Evolutionary conservation across 2,329 filamentous ascomycete species (phyloP).

Genomic region (Cryoendolithus antarcticus): DNA sequence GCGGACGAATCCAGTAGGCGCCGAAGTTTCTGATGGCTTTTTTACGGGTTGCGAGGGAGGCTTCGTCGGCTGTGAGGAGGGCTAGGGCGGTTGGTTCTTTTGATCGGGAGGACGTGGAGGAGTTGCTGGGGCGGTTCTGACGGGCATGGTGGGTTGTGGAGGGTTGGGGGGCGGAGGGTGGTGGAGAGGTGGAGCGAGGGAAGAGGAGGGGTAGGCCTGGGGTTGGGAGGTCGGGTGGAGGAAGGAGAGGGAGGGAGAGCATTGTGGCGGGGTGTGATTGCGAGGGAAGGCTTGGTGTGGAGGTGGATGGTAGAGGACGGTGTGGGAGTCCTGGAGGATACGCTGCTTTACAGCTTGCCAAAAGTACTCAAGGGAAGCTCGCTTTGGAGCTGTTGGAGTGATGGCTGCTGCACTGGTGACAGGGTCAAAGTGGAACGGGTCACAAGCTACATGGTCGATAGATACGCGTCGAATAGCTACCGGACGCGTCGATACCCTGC

Average conservation of each 20-base stretch:
- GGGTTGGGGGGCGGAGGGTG: constrained; percentile 18
- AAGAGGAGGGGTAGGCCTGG: constrained; percentile 2
- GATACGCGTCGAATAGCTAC: no score
- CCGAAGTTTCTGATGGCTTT: constrained; percentile 77
- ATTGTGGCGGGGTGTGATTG: constrained; percentile 9
- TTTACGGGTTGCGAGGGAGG: constrained; percentile 62
- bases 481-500: no score
- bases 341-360: no score
- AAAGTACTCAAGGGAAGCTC: no score
- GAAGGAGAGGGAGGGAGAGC: constrained; percentile 23
- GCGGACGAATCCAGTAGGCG: constrained; percentile 78
- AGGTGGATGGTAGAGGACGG: no score
- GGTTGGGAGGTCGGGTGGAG: constrained; percentile 16
- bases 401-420: no score
- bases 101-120: constrained; percentile 19
- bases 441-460: no score
- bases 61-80: constrained; percentile 63
- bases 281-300: neutral
- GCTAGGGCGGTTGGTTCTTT: constrained; percentile 48
- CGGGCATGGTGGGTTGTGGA: constrained; percentile 8
- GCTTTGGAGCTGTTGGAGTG: no score
- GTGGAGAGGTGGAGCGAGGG: constrained; percentile 7
- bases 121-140: constrained; percentile 18
- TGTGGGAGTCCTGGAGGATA: no score
- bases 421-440: no score